Base-by-base conservation (phyloP, 176 grass and related monocot species). In the Cenchrus fungigraminus region DNA sequence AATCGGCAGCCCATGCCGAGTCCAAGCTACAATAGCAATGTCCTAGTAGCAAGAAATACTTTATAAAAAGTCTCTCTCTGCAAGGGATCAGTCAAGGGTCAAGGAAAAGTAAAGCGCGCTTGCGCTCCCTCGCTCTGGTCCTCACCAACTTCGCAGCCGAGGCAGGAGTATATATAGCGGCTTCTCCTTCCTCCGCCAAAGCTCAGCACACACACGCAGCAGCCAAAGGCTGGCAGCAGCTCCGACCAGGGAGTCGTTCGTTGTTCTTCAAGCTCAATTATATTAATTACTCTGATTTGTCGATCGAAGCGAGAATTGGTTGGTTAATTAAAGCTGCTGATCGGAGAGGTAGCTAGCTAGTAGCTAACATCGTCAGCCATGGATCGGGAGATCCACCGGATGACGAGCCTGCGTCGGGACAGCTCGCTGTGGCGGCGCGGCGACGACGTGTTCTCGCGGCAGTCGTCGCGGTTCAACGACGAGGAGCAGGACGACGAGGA, bases 401-500 rank as follows among this genome's bases (percentile, higher is more conserved):
- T 94, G 28, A 79, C 83, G 74, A 92, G 94, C 73, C 85, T 94
- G 12, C 77, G 63, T 0, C 78, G 87, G n/a, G 83, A 89, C 49
- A 76, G 76, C 70, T 94, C 92, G 58, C 52, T 92, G 17, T 94
- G 95, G 92, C 85, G 81, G 0, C 73, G 86, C 13, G 86, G 89
- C 7, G 84, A 89, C 40, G 89, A 91, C 32, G 88, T 93, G 50
- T 97, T 97, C 92, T 93, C 95, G 16, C 81, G 84, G 57, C 83
- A 85, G 68, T 89, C 88, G 65, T 85, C 90, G 70, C 79, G 92
- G 84, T 87, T 91, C 80, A 80, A 87, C n/a, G 85, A 76, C 32
- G 91, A 93, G 32, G 91, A 92, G 52, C 89, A 98, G 43, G 91
- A 99, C 69, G 97, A 99, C 79, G 97, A 99, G 85, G 93, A 96